These are phyloP conservation scores for Vicia villosa DNA, from an alignment of 306 rosid genomes.

Conservation along the genomic window DNA sequence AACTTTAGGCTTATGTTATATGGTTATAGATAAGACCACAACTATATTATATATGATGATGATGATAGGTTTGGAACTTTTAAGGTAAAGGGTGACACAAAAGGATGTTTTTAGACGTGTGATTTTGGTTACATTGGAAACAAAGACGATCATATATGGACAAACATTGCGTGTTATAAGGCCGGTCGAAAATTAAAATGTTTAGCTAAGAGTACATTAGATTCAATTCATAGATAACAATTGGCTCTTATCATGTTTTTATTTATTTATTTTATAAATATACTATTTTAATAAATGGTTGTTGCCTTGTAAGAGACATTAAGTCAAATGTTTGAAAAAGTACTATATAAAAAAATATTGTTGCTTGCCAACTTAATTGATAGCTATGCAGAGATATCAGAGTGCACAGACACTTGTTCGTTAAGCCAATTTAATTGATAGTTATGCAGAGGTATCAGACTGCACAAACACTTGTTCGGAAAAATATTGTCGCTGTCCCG, in stretches of 20 bases:
- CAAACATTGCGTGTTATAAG: constrained; percentile 23
- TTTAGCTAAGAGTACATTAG: constrained; percentile 4
- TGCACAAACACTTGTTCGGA: too few relatives aligned
- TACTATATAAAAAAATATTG: neutral
- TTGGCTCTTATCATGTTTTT: neutral
- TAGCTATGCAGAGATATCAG: too few relatives aligned
- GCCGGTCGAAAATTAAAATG: constrained; percentile 41
- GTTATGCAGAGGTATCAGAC: too few relatives aligned
- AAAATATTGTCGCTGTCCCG: too few relatives aligned
- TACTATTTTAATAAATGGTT: neutral
- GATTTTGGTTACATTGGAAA: constrained; percentile 37
- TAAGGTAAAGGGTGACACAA: constrained; percentile 28
- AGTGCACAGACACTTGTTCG: too few relatives aligned
- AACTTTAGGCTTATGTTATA: neutral
- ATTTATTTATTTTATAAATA: too few relatives aligned
- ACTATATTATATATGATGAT: constrained; percentile 1
- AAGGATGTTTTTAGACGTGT: constrained; percentile 8
- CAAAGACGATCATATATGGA: constrained; percentile 31
- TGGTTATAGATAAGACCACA: neutral
- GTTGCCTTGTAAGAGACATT: constrained; percentile 7
- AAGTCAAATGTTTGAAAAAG: neutral
- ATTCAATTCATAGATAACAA: neutral
- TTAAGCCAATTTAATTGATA: too few relatives aligned
- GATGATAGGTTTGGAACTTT: neutral
- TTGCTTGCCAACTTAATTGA: too few relatives aligned